Conservation (phyloP, 202 grass and related monocot genomes). For the Elaeis oleifera region DNA sequence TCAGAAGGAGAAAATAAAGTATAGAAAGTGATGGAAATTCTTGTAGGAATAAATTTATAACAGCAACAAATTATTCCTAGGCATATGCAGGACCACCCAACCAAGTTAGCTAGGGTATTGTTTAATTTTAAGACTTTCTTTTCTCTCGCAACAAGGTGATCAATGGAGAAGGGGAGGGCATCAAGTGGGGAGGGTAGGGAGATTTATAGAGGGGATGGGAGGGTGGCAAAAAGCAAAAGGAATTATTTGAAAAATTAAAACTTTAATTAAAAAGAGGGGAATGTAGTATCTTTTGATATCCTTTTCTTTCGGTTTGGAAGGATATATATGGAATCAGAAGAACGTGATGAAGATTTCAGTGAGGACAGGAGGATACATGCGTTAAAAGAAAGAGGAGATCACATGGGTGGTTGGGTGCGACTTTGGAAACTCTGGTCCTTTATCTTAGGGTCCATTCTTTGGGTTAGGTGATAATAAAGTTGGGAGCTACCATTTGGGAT, state of each 20-base stretch:
- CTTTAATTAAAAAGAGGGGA: background rate
- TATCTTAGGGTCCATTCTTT: constrained; percentile 13
- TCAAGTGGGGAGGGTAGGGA: constrained; percentile 15
- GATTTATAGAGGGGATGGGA: constrained; percentile 27
- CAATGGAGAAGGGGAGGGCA: constrained; percentile 9
- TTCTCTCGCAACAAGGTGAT: constrained; percentile 19
- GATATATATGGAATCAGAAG: constrained; percentile 9
- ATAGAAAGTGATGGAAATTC: constrained; percentile 21
- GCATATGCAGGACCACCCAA: constrained; percentile 31
- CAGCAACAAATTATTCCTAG: constrained; percentile 24
- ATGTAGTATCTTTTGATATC: background rate
- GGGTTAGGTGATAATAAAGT: background rate
- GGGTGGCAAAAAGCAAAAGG: constrained; percentile 19
- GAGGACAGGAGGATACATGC: background rate
- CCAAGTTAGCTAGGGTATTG: constrained; percentile 5
- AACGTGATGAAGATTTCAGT: constrained; percentile 11
- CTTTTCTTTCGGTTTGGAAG: constrained; percentile 6
- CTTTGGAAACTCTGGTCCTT: constrained; percentile 4
- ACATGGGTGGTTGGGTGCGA: constrained; percentile 29
- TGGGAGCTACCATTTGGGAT: background rate
- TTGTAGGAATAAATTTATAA: constrained; percentile 27
- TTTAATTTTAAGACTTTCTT: constrained; percentile 5
- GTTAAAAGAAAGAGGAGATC: background rate
- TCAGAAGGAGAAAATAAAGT: background rate
- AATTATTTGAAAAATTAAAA: constrained; percentile 1